These are phyloP conservation scores for Begonia peltatifolia DNA, from an alignment of 306 rosid species.

Conservation along the genomic window DNA sequence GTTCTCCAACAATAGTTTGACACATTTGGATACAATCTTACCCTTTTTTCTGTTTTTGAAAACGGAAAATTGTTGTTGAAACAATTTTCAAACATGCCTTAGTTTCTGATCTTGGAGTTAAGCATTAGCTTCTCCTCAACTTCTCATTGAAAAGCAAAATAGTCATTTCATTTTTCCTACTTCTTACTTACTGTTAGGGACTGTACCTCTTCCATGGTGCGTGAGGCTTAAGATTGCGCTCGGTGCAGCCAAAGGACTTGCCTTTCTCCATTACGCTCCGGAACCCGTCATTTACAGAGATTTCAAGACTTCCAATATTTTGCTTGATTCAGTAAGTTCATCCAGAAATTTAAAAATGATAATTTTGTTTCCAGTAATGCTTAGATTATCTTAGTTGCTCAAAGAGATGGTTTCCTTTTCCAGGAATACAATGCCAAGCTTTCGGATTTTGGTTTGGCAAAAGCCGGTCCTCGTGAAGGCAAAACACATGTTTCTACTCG, in stretches of 20 bases:
- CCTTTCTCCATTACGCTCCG: conserved; percentile 90
- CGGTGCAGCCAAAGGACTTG: conserved; percentile 91
- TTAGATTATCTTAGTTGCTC: too few relatives aligned
- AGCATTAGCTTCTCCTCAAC: too few relatives aligned
- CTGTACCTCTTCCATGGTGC: conserved; percentile 91
- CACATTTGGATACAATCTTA: background rate
- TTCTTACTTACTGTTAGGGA: conserved; percentile 40
- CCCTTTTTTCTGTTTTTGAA: background rate
- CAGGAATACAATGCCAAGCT: conserved; percentile 96
- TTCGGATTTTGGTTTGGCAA: conserved; percentile 96
- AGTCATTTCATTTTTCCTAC: too few relatives aligned
- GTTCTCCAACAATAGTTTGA: too few relatives aligned
- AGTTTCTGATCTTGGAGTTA: too few relatives aligned
- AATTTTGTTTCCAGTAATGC: too few relatives aligned
- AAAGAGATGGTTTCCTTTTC: background rate
- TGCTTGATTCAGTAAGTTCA: conserved; percentile 73
- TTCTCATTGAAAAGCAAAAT: too few relatives aligned
- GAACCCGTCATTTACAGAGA: conserved; percentile 98
- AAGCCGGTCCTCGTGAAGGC: conserved; percentile 97
- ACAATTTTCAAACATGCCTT: too few relatives aligned
- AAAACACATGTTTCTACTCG: conserved; percentile 89
- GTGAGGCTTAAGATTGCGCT: conserved; percentile 87
- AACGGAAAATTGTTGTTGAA: too few relatives aligned
- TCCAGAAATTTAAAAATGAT: background rate
- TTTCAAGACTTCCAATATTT: conserved; percentile 88